phyloP scores from a whole-genome alignment of 2,329 filamentous ascomycete species.

The Paracoccidioides lutzii region DNA sequence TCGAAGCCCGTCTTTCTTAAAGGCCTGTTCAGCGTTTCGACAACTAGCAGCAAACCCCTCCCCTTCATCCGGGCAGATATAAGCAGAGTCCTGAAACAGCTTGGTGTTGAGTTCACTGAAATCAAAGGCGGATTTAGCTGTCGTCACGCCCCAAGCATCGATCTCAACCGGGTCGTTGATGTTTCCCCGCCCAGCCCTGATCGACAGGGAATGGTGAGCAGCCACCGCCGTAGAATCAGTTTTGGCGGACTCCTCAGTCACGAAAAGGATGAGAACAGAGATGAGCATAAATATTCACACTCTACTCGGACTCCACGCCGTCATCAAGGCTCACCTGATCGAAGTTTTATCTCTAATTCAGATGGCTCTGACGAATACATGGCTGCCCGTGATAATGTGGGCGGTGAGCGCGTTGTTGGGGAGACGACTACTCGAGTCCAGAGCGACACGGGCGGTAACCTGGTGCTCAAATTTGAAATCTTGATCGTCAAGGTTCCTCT shows the following conservation, averaged over 20 bases:
- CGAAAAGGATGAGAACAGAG: conserved; percentile 59
- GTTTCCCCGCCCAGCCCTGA: conserved; percentile 45
- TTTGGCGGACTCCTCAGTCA: conserved; percentile 59
- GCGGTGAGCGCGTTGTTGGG: conserved; percentile 52
- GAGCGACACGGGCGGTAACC: conserved; percentile 70
- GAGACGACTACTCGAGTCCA: conserved; percentile 90
- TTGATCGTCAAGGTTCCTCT: conserved; percentile 95
- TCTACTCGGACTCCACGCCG: conserved; percentile 33
- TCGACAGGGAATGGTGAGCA: conserved; percentile 34
- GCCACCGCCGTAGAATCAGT: conserved; percentile 67
- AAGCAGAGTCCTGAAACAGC: conserved; percentile 72
- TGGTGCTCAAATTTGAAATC: conserved; percentile 85
- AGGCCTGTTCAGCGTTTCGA: conserved; percentile 92
- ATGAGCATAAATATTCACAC: conserved; percentile 41
- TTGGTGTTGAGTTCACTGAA: conserved; percentile 82
- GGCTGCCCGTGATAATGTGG: conserved; percentile 32
- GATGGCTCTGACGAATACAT: conserved; percentile 71
- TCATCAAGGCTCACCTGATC: conserved; percentile 42
- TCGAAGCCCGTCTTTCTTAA: conserved; percentile 87
- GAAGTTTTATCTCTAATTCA: conserved; percentile 70
- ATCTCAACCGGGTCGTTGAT: conserved; percentile 61
- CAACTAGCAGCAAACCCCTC: conserved; percentile 84
- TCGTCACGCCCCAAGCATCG: conserved; percentile 77
- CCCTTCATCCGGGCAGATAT: conserved; percentile 77
- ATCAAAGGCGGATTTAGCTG: conserved; percentile 92